phyloP scores from a whole-genome alignment of 2,329 filamentous ascomycete genomes.

The Neonectria ditissima region DNA sequence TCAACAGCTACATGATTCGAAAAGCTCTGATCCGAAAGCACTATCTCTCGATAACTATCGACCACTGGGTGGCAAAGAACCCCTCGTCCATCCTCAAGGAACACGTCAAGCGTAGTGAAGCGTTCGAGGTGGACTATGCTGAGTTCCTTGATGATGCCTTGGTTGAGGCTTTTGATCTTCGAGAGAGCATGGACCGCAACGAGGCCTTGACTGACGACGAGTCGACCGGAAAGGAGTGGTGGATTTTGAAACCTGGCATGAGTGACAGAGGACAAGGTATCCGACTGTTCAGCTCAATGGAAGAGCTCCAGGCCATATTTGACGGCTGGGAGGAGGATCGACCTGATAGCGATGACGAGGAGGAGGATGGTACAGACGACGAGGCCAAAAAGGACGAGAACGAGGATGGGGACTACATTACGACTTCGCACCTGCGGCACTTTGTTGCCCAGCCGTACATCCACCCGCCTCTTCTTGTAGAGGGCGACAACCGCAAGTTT shows the following conservation, averaged over 20 bases:
- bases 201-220: conserved; percentile 43
- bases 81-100: conserved; percentile 75
- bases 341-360: conserved; percentile 73
- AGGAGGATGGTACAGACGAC: conserved; percentile 54
- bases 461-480: conserved; percentile 80
- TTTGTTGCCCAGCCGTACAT: conserved; percentile 98
- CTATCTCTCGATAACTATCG: conserved; percentile 85
- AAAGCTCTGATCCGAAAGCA: conserved; percentile 98
- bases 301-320: conserved; percentile 87
- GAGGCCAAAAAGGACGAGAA: conserved; percentile 36
- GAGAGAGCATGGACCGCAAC: conserved; percentile 81
- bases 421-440: conserved; percentile 91
- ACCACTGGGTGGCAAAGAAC: conserved; percentile 88
- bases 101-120: conserved; percentile 82
- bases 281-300: conserved; percentile 85
- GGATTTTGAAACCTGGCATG: conserved; percentile 99
- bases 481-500: conserved; percentile 81
- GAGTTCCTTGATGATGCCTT: conserved; percentile 96
- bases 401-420: conserved; percentile 67
- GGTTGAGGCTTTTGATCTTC: conserved; percentile 88
- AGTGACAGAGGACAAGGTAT: conserved; percentile 96
- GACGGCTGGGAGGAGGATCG: conserved; percentile 85
- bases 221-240: conserved; percentile 77
- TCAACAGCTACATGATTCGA: conserved; percentile 94
- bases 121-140: conserved; percentile 95